phyloP scores from a whole-genome alignment of 495 filamentous ascomycete species.

The Neurospora discreta region DNA sequence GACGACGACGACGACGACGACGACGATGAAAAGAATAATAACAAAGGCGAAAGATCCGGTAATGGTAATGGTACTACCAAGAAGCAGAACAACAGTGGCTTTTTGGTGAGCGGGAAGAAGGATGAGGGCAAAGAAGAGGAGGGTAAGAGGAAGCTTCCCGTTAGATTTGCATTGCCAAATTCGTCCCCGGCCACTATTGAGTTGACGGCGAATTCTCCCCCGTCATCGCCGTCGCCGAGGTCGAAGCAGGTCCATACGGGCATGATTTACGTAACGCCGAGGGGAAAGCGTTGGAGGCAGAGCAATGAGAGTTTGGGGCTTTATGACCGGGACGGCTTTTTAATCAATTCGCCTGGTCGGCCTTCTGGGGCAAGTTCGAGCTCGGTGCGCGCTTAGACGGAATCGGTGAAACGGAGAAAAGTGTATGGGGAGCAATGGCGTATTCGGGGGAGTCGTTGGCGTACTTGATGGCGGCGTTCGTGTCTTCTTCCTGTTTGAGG shows the following conservation, averaged over 20 bases:
- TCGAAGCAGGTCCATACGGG: not conserved
- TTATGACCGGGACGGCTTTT: slow-evolving; percentile 14
- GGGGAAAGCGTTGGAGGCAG: not conserved
- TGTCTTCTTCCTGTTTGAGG: not conserved
- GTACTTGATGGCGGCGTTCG: not conserved
- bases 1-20: not conserved
- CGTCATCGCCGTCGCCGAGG: not conserved
- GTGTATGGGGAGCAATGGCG: not conserved
- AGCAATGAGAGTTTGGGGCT: slow-evolving; percentile 9
- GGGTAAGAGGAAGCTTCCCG: not conserved
- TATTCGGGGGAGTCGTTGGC: not conserved
- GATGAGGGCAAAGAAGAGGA: not conserved
- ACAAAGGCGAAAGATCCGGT: not conserved
- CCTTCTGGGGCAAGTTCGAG: not conserved
- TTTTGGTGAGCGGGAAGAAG: not conserved
- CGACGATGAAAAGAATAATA: not conserved
- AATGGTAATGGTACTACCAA: not conserved
- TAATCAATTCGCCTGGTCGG: slow-evolving; percentile 9
- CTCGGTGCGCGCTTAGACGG: not conserved
- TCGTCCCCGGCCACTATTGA: not conserved
- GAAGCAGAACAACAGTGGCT: not conserved
- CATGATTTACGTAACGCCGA: not conserved
- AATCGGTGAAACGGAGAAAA: not conserved
- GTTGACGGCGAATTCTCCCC: not conserved
- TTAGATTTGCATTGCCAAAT: not conserved